Evolutionary conservation across 371 early-diverging fungal genomes (phyloP).

Genomic region (Mortierella sp.): DNA sequence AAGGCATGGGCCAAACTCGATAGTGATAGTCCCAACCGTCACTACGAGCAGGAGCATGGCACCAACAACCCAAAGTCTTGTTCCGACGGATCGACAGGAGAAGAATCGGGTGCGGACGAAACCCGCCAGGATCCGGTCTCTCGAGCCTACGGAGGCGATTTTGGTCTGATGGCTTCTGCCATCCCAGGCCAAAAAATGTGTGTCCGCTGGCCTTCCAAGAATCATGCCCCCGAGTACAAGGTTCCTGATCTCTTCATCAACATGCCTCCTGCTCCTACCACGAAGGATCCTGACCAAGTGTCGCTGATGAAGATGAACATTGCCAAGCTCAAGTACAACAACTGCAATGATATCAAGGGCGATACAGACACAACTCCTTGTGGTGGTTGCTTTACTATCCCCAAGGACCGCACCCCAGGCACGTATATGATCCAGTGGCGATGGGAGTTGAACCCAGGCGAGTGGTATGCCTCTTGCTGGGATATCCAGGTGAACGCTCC

Average conservation of each 20-base stretch:
- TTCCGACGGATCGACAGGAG: constrained; percentile 19
- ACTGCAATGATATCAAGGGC: constrained; percentile 19
- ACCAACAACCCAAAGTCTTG: constrained; percentile 33
- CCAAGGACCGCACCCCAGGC: constrained; percentile 11
- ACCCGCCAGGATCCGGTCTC: constrained; percentile 45
- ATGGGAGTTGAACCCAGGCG: constrained; percentile 34
- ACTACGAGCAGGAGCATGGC: constrained; percentile 32
- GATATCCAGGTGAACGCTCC: constrained; percentile 27
- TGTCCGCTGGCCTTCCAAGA: constrained; percentile 66
- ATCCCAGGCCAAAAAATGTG: constrained; percentile 65
- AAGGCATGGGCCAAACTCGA: constrained; percentile 28
- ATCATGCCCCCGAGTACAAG: constrained; percentile 27
- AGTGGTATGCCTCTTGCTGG: constrained; percentile 52
- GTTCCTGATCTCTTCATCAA: constrained; percentile 35
- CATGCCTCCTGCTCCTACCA: constrained; percentile 24
- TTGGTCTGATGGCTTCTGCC: constrained; percentile 48
- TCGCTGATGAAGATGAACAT: constrained; percentile 16
- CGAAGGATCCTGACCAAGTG: constrained; percentile 32
- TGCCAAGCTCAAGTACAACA: constrained; percentile 24
- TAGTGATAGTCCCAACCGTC: constrained; percentile 31
- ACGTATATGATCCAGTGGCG: constrained; percentile 49
- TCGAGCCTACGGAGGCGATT: constrained; percentile 35
- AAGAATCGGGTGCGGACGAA: constrained; percentile 36
- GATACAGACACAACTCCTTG: constrained; percentile 34
- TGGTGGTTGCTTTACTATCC: constrained; percentile 42